These are phyloP conservation scores for Populus alba DNA, from an alignment of 345 rosid species.

Conservation along the genomic window DNA sequence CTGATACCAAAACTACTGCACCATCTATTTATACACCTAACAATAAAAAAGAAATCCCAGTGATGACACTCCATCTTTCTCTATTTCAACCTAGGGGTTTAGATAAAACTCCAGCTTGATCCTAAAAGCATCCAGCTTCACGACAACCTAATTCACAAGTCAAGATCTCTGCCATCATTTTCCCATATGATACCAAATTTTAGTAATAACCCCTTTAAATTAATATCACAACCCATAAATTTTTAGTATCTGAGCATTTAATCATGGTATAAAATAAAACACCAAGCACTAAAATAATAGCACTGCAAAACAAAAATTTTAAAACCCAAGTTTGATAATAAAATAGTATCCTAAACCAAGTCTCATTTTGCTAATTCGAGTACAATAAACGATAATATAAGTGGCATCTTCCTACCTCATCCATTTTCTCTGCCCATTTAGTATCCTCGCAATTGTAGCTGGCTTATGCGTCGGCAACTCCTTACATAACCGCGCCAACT, in stretches of 20 bases:
- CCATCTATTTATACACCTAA: slow-evolving; percentile 95
- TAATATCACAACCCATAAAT: neutral
- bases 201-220: neutral
- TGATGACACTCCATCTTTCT: neutral
- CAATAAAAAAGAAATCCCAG: slow-evolving; percentile 5
- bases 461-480: slow-evolving; percentile 71
- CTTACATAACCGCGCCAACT: slow-evolving; percentile 89
- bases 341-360: slow-evolving; percentile 59
- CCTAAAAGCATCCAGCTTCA: neutral
- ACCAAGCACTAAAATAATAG: neutral
- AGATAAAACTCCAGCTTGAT: neutral
- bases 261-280: neutral
- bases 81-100: neutral
- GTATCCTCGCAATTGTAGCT: slow-evolving; percentile 59
- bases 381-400: slow-evolving; percentile 63
- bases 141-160: neutral
- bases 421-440: slow-evolving; percentile 88
- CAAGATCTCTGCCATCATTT: neutral
- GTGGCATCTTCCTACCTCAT: slow-evolving; percentile 79
- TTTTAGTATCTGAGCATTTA: neutral
- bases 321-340: neutral
- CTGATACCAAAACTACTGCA: slow-evolving; percentile 73
- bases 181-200: neutral
- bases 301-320: neutral
- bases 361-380: slow-evolving; percentile 78